Conservation (phyloP, 495 filamentous ascomycete genomes). For the Aspergillus asperescens region DNA sequence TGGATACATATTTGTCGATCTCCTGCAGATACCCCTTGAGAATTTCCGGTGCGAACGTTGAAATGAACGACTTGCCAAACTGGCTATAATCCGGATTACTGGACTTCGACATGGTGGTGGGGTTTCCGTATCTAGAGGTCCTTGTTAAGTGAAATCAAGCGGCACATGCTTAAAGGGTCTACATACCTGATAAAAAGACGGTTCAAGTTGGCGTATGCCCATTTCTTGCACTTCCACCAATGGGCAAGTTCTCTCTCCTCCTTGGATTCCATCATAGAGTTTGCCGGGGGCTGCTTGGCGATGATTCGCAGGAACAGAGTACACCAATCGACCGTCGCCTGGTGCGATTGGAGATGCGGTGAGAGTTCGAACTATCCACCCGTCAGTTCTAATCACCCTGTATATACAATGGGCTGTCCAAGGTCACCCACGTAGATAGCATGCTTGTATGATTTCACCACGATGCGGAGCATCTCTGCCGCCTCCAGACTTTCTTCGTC, state of each 20-base stretch:
- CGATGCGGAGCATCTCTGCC: slow-evolving; percentile 91
- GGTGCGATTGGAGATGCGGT: slow-evolving; percentile 65
- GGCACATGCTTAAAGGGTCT: not conserved
- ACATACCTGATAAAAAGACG: slow-evolving; percentile 84
- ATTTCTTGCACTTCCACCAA: slow-evolving; percentile 99
- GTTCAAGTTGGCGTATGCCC: slow-evolving; percentile 96
- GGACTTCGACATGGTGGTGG: slow-evolving; percentile 59
- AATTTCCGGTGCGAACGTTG: slow-evolving; percentile 89
- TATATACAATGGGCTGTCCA: not conserved
- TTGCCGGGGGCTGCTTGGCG: slow-evolving; percentile 73
- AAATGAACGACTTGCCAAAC: slow-evolving; percentile 85
- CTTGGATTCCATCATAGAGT: slow-evolving; percentile 72
- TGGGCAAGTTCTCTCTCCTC: slow-evolving; percentile 87
- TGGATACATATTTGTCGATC: slow-evolving; percentile 94
- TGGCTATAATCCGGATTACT: slow-evolving; percentile 64
- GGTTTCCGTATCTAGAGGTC: slow-evolving; percentile 76
- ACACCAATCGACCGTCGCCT: slow-evolving; percentile 89
- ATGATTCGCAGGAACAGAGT: slow-evolving; percentile 87
- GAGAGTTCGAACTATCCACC: slow-evolving; percentile 76
- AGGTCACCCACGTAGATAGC: slow-evolving; percentile 77
- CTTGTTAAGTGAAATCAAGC: slow-evolving; percentile 7
- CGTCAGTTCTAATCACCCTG: slow-evolving; percentile 15
- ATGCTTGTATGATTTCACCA: slow-evolving; percentile 95
- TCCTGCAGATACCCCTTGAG: slow-evolving; percentile 86
- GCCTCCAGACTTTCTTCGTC: slow-evolving; percentile 88